Evolutionary conservation across 768 basidiomycete genomes (phyloP), one percentile per base, ranked within the genome.

Genomic region (Agrocybe chaxingu): DNA sequence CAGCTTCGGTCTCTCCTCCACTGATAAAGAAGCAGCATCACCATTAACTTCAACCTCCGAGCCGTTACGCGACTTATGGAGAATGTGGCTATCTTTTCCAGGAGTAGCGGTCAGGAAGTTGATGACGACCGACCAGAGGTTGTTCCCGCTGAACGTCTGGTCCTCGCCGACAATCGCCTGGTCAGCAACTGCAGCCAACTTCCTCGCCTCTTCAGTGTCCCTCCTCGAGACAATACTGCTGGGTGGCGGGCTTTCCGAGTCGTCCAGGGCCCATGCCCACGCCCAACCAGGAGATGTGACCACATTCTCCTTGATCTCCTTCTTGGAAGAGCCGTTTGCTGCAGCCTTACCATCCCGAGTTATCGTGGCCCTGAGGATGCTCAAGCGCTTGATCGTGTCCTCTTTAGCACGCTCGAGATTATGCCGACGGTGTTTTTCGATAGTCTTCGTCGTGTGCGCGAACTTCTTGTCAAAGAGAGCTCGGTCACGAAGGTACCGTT

Each of bases 201-300:
- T 72, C 19, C 83, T 72, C 8, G 90, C 91, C 69, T 93, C 90
- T 35, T 75, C 73, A 4, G 92, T 95, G 60, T 98, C 95, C 47
- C 93, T 70, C 50, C 94, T 73, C n/a, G 89, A 84, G 31, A 90
- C 89, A 57, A 98, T 92, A 47, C 92, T 94, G 59, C 87, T 90
- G 2, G 95, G 89, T 3, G 96, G 96, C 3, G 96, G 96, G 13
- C 76, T 74, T 68, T 97, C 94, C 45, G 80, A 72, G 11, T 75
- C 81, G 53, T 91, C 86, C 50, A 92, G 66, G 5, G 86, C 92
- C 93, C 89, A 98, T 13, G 85, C 82, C 85, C 90, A 93, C 29
- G 75, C 79, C 85, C 85, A 89, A 54, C 76, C 81, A 29, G 78
- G 74, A 5, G 72, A 73, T 37, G 71, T 70, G 47, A 67, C 62